These are phyloP conservation scores for Tubosaeta sp. DNA, from an alignment of 768 basidiomycete species.

Conservation along the genomic window DNA sequence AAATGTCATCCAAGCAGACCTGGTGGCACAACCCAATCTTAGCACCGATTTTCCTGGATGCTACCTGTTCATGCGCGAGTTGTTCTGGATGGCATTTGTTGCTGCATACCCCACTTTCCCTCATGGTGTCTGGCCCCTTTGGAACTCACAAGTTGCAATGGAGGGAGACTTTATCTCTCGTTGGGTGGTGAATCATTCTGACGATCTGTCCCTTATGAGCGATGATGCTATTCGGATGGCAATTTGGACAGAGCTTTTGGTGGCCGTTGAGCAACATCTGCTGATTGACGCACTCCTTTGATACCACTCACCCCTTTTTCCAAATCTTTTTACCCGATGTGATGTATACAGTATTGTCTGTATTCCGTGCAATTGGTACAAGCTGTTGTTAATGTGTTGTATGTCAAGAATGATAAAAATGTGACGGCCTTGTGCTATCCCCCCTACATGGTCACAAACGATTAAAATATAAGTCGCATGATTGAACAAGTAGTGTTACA, in stretches of 20 bases:
- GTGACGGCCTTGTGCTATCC: no score
- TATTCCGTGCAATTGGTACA: no score
- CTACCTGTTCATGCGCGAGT: background rate
- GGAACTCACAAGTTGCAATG: slow-evolving; percentile 3
- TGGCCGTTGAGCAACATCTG: background rate
- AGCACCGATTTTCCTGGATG: background rate
- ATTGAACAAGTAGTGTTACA: no score
- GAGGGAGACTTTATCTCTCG: slow-evolving; percentile 1
- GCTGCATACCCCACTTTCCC: slow-evolving; percentile 6
- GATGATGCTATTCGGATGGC: background rate
- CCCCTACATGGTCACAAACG: no score
- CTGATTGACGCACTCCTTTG: no score
- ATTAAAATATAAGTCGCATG: no score
- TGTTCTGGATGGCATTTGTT: slow-evolving; percentile 10
- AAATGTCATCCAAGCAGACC: background rate
- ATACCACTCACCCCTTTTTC: no score
- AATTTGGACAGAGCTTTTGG: background rate
- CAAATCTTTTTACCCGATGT: no score
- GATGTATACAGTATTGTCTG: no score
- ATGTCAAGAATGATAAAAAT: no score
- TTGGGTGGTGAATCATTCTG: background rate
- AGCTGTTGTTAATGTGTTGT: no score
- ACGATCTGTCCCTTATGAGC: background rate
- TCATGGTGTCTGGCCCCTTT: slow-evolving; percentile 3
- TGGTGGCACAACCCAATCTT: background rate